Evolutionary conservation across 1,139 yeast genomes (phyloP), one percentile per base, ranked within the genome.

Genomic region (Geotrichum aggregatum): DNA sequence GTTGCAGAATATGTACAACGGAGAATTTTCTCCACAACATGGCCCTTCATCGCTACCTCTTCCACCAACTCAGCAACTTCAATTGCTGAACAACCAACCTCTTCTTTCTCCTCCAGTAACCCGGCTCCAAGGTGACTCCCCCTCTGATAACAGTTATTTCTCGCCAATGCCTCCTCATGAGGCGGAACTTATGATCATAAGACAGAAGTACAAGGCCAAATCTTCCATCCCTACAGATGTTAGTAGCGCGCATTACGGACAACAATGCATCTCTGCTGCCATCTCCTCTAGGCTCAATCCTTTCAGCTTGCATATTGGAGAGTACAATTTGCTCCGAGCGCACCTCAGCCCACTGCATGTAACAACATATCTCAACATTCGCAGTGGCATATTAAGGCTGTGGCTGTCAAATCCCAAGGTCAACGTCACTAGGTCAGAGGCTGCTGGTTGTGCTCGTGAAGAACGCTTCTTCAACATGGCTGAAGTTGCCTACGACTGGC

Each of bases 321-420:
- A 73, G 59, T 69, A 68, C 57, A 62, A 64, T 41, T 58, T 70
- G 22, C 61, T 73, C 44, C 63, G 73, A 11, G 58, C 64, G 8
- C 64, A 64, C 28, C 60, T 73, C 47, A 66, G 68, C 31, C 64
- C 66, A 39, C 57, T 66, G 1, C 75, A 72, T 53, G 72, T 73
- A 48, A 70, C 76, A 1, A 71, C 75, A 10, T 73, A 73, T 52
- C 59, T 73, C 26, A 70, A 71, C 53, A 69, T 71, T 43, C 65
- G 76, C 22, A 73, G 73, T 56, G 75, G 75, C 7, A 71, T 73
- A 42, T 59, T 72, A 40, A 61, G 76, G 24, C 60, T 73, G n/a
- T 73, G 77, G 77, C 61, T 71, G 3, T 68, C 71, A 24, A 73
- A 73, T 56, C 76, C 76, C 21, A 64, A 69, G 38, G 72, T 72